phyloP scores from a whole-genome alignment of 2,329 filamentous ascomycete species.

The Calonectria hongkongensis region DNA sequence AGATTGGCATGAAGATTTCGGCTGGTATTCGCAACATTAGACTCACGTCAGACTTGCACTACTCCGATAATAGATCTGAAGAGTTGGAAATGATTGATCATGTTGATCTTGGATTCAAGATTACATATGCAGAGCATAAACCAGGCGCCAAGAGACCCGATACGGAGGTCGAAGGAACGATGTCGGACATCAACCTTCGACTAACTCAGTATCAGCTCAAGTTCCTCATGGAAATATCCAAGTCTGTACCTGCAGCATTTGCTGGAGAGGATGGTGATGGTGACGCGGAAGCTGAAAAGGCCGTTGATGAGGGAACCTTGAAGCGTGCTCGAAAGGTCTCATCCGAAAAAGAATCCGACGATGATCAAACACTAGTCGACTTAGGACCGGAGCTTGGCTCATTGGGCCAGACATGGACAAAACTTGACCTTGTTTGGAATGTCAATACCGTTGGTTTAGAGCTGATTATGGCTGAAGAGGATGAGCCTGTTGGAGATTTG shows the following conservation, averaged over 20 bases:
- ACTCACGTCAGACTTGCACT: conserved; percentile 92
- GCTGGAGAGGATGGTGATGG: conserved; percentile 79
- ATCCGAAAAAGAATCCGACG: conserved; percentile 56
- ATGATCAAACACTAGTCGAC: conserved; percentile 68
- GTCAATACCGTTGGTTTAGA: conserved; percentile 92
- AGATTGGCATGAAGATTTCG: conserved; percentile 90
- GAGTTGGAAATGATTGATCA: conserved; percentile 98
- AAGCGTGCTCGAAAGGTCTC: conserved; percentile 68
- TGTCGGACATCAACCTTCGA: conserved; percentile 94
- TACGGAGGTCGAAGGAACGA: conserved; percentile 90
- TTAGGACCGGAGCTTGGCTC: conserved; percentile 83
- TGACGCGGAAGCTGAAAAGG: conserved; percentile 83
- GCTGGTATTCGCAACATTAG: conserved; percentile 94
- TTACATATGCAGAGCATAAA: conserved; percentile 93
- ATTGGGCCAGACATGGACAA: conserved; percentile 87
- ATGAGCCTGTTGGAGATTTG: conserved; percentile 85
- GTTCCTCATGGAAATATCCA: conserved; percentile 90
- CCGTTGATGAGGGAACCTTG: conserved; percentile 77
- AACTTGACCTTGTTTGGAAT: conserved; percentile 93
- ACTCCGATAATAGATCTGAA: conserved; percentile 81
- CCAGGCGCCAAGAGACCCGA: conserved; percentile 87
- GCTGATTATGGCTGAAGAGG: conserved; percentile 84
- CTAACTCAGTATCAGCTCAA: conserved; percentile 94
- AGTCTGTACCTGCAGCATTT: conserved; percentile 91
- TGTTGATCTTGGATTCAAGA: conserved; percentile 93